Evolutionary conservation across 2,329 filamentous ascomycete genomes (phyloP).

Genomic region (Aquanectria penicillioides): DNA sequence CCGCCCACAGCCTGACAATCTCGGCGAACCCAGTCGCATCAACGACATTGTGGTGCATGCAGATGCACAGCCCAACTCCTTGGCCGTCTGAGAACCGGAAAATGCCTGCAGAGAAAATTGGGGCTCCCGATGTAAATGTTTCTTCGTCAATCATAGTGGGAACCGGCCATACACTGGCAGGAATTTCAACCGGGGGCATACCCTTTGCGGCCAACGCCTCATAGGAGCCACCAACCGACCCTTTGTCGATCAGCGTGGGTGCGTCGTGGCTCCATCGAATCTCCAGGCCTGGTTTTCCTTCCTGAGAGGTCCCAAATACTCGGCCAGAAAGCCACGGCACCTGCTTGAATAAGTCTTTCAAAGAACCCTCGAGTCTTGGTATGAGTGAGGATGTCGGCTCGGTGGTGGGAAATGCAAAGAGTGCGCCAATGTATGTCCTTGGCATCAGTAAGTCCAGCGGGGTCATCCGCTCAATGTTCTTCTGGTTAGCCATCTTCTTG

Average conservation of each 20-base stretch:
- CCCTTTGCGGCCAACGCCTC: not conserved
- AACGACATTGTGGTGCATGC: constrained; percentile 16
- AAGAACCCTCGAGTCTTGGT: not conserved
- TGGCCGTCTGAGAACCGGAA: constrained; percentile 12
- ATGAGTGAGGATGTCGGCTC: not conserved
- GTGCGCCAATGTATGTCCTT: constrained; percentile 11
- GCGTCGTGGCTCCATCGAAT: constrained; percentile 1
- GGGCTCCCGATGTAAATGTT: not conserved
- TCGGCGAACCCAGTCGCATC: constrained; percentile 13
- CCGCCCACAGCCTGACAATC: constrained; percentile 6
- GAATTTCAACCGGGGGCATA: not conserved
- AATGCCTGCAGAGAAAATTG: not conserved
- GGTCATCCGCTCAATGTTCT: constrained; percentile 2
- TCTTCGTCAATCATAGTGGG: not conserved
- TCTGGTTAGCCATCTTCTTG: not conserved
- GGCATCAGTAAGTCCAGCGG: constrained; percentile 20
- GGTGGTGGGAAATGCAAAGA: constrained; percentile 14
- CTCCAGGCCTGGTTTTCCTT: not conserved
- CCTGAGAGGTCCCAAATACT: not conserved
- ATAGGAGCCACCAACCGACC: not conserved
- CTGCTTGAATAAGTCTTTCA: not conserved
- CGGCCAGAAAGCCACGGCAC: constrained; percentile 9
- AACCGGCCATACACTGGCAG: constrained; percentile 1
- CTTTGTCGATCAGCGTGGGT: not conserved
- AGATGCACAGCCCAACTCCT: constrained; percentile 13